Percentiles rank a stretch among this genome's conserved stretches.
Evolutionary conservation across 805 yeast genomes (phyloP).

Genomic region (Yarrowia osloensis): DNA sequence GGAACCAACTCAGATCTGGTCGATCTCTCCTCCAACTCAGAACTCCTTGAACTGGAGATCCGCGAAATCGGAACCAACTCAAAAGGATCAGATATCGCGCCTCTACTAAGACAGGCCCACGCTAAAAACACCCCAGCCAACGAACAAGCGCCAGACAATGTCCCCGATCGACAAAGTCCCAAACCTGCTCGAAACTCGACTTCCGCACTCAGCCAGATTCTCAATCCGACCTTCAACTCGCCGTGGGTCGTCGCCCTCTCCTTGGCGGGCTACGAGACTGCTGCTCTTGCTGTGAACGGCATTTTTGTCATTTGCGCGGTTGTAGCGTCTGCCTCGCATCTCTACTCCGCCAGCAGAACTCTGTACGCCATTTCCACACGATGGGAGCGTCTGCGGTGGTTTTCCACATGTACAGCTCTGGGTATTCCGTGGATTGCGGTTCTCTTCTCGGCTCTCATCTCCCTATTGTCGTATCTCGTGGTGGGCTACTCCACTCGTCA

Average conservation of each 20-base stretch:
- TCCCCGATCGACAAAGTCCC: neutral
- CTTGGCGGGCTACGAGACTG: conserved; percentile 53
- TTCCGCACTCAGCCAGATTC: conserved; percentile 39
- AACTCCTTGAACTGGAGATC: no score
- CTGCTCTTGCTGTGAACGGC: conserved; percentile 55
- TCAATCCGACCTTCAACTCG: conserved; percentile 33
- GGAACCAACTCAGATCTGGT: no score
- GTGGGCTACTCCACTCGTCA: conserved; percentile 58
- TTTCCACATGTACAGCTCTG: conserved; percentile 57
- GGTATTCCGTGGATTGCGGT: conserved; percentile 80
- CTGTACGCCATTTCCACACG: conserved; percentile 56
- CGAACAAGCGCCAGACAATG: neutral
- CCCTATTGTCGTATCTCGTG: conserved; percentile 61
- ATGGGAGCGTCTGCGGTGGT: conserved; percentile 61
- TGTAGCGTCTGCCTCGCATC: conserved; percentile 58
- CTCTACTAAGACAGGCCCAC: neutral
- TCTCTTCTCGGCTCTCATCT: conserved; percentile 60
- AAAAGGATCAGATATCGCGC: neutral
- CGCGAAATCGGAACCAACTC: neutral
- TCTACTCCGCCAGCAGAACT: conserved; percentile 64
- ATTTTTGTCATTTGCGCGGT: conserved; percentile 57
- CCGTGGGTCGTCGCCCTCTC: conserved; percentile 59
- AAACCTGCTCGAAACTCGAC: conserved; percentile 48
- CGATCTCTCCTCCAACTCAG: no score
- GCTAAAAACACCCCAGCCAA: neutral